These are phyloP conservation scores for Coniella lustricola DNA, from an alignment of 2,329 filamentous ascomycete species.

Conservation along the genomic window DNA sequence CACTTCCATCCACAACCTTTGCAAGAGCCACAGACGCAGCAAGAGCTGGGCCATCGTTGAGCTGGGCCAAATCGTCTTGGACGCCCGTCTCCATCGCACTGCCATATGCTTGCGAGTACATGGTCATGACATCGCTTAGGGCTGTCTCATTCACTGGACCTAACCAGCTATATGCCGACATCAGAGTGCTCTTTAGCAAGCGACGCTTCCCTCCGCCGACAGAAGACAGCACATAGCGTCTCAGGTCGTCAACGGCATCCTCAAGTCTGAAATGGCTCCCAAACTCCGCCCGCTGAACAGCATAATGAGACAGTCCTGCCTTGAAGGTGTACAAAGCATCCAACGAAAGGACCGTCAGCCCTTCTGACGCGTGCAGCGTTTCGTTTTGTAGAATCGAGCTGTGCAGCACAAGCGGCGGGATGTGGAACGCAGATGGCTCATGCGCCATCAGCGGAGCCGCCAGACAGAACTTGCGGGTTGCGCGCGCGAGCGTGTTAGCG, in stretches of 20 bases:
- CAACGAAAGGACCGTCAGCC: slow-evolving; percentile 51
- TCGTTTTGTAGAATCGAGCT: slow-evolving; percentile 54
- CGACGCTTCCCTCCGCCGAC: slow-evolving; percentile 38
- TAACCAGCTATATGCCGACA: slow-evolving; percentile 52
- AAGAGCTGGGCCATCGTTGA: neutral
- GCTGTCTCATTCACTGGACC: slow-evolving; percentile 39
- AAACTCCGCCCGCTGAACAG: slow-evolving; percentile 28
- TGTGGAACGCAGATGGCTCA: slow-evolving; percentile 32
- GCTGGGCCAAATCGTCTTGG: slow-evolving; percentile 23
- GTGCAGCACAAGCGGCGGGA: slow-evolving; percentile 46
- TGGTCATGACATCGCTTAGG: slow-evolving; percentile 46
- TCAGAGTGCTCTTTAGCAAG: slow-evolving; percentile 44
- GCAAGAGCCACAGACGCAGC: neutral
- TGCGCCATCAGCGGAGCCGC: slow-evolving; percentile 2
- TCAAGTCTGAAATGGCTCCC: slow-evolving; percentile 41
- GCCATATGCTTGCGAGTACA: slow-evolving; percentile 51
- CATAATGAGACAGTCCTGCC: slow-evolving; percentile 50
- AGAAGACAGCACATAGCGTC: slow-evolving; percentile 47
- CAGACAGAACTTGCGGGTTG: slow-evolving; percentile 30
- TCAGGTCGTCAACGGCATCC: slow-evolving; percentile 56
- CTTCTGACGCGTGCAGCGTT: slow-evolving; percentile 52
- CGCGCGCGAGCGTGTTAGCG: slow-evolving; percentile 42
- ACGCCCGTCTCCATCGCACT: slow-evolving; percentile 45
- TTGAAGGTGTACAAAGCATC: slow-evolving; percentile 61
- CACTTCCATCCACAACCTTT: neutral